Conservation (phyloP, 2,329 filamentous ascomycete species). For the Aspergillus sp. region DNA sequence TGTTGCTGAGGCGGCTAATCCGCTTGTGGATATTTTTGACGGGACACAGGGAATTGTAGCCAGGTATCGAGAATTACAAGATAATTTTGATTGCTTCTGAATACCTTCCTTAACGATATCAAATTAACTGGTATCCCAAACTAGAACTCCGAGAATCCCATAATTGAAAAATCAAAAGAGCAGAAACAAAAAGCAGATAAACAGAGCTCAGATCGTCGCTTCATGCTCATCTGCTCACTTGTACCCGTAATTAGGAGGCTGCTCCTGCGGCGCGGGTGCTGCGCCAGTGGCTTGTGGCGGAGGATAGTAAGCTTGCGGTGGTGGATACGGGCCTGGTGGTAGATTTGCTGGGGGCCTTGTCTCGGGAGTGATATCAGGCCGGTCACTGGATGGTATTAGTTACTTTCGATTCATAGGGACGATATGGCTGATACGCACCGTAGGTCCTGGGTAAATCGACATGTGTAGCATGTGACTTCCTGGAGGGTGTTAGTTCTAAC, state of each 20-base stretch:
- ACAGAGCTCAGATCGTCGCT: neutral
- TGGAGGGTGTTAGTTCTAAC: constrained; percentile 15
- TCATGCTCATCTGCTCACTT: constrained; percentile 11
- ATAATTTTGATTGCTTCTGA: no score
- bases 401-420: neutral
- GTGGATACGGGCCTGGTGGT: constrained; percentile 20
- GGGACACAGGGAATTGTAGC: no score
- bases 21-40: no score
- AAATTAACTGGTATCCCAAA: neutral
- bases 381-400: constrained; percentile 19
- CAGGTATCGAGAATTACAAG: no score
- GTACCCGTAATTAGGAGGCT: constrained; percentile 13
- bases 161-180: neutral
- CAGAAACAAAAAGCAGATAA: neutral
- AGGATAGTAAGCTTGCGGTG: constrained; percentile 15
- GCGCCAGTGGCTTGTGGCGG: constrained; percentile 8
- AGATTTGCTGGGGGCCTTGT: constrained; percentile 26
- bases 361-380: constrained; percentile 32
- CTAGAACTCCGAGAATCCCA: neutral
- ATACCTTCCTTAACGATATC: no score
- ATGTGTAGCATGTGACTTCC: constrained; percentile 35
- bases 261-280: constrained; percentile 13
- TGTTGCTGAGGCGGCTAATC: no score
- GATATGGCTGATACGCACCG: constrained; percentile 18
- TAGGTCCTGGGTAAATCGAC: constrained; percentile 32